phyloP scores from a whole-genome alignment of 108 stramenopile genomes.

The Nannochloropsis gaditana region DNA sequence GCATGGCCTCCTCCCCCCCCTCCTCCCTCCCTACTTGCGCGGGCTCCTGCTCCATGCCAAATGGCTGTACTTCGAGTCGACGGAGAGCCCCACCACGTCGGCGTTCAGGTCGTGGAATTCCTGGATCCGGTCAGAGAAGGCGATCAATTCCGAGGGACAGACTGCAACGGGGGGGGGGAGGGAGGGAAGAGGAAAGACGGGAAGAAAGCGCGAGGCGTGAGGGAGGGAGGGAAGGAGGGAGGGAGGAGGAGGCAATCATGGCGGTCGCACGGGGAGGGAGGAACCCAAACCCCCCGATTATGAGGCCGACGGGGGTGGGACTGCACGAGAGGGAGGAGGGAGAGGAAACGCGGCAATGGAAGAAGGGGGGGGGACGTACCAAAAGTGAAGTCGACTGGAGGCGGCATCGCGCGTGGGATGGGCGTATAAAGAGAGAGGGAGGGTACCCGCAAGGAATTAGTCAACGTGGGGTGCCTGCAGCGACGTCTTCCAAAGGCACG shows the following conservation, averaged over 20 bases:
- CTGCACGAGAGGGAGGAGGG: neutral
- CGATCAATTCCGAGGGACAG: neutral
- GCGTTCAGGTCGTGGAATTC: neutral
- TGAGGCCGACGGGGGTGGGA: neutral
- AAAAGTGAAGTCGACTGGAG: neutral
- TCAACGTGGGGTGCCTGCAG: too few relatives aligned
- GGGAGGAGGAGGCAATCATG: neutral
- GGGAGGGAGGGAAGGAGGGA: neutral
- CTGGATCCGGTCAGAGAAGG: neutral
- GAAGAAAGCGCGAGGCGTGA: too few relatives aligned
- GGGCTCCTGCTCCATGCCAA: neutral
- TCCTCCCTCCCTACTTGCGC: neutral
- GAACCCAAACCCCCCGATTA: too few relatives aligned
- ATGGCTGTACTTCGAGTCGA: neutral
- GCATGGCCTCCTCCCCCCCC: too few relatives aligned
- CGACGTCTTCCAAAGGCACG: too few relatives aligned
- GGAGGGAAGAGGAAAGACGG: neutral
- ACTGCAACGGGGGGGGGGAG: neutral
- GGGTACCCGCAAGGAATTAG: too few relatives aligned
- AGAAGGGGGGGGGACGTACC: neutral
- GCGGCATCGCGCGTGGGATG: neutral
- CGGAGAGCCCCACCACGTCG: neutral
- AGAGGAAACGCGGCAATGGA: neutral
- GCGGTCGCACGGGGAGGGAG: neutral
- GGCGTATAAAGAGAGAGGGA: neutral